These are phyloP conservation scores for Xenosphaeropsis pyriputrescens DNA, from an alignment of 2,329 filamentous ascomycete genomes.

Conservation along the genomic window DNA sequence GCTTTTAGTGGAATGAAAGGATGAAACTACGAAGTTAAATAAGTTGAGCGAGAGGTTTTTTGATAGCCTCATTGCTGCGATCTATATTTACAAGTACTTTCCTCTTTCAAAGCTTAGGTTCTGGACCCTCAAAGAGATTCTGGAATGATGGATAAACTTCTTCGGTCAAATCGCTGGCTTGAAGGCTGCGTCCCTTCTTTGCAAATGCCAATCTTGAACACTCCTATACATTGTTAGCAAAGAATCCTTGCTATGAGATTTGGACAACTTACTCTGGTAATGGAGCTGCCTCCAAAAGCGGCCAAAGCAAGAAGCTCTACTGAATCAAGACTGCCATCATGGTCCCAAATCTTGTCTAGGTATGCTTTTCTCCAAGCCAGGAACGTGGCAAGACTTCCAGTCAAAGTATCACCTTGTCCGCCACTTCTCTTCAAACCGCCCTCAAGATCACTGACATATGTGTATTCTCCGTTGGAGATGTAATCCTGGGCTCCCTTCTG, in stretches of 20 bases:
- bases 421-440: slow-evolving; percentile 84
- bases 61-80: too few relatives aligned
- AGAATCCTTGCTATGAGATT: slow-evolving; percentile 1
- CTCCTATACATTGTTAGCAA: slow-evolving; percentile 31
- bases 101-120: neutral
- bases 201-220: slow-evolving; percentile 78
- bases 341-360: slow-evolving; percentile 66
- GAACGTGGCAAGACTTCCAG: slow-evolving; percentile 77
- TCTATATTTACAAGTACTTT: neutral
- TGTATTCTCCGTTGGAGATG: slow-evolving; percentile 66
- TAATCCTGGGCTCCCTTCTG: slow-evolving; percentile 78
- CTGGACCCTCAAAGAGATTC: slow-evolving; percentile 51
- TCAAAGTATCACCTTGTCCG: slow-evolving; percentile 91
- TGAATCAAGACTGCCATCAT: slow-evolving; percentile 31
- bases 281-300: slow-evolving; percentile 72
- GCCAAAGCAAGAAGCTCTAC: slow-evolving; percentile 58
- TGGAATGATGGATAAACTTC: slow-evolving; percentile 73
- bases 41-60: too few relatives aligned
- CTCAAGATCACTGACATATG: slow-evolving; percentile 60
- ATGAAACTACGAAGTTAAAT: too few relatives aligned
- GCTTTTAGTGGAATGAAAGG: too few relatives aligned
- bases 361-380: slow-evolving; percentile 83
- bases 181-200: slow-evolving; percentile 73
- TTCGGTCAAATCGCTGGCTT: slow-evolving; percentile 81
- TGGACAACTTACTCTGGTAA: slow-evolving; percentile 55